A percentile compares a stretch with the other conserved stretches of the same genome.
These are phyloP conservation scores for Eucalyptus viminalis DNA, from an alignment of 345 rosid species.

Conservation along the genomic window DNA sequence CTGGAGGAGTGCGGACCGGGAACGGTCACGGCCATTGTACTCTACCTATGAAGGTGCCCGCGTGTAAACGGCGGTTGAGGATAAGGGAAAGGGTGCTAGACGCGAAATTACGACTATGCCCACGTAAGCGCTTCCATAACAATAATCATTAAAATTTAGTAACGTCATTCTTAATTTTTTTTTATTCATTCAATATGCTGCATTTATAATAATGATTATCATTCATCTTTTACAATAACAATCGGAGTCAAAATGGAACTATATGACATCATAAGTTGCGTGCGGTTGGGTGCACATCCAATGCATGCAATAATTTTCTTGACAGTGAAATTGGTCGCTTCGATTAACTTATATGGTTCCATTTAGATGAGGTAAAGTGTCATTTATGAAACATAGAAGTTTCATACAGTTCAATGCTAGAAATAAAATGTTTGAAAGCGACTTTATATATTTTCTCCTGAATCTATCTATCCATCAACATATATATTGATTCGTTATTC, in stretches of 20 bases:
- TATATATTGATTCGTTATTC: no score
- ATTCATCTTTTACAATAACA: no score
- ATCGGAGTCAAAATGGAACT: background rate
- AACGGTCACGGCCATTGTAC: background rate
- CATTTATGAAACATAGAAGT: no score
- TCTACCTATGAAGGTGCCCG: background rate
- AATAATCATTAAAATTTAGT: background rate
- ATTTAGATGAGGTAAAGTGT: no score
- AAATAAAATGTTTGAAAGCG: rapidly evolving
- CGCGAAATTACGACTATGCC: background rate
- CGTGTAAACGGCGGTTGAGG: background rate
- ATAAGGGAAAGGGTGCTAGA: rapidly evolving
- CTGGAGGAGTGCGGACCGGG: background rate
- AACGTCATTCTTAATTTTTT: background rate
- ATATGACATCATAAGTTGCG: no score
- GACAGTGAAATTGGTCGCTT: rapidly evolving
- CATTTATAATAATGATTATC: no score
- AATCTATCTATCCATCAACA: no score
- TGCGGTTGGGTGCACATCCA: rapidly evolving
- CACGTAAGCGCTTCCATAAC: background rate
- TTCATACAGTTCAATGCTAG: no score
- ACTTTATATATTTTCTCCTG: rapidly evolving
- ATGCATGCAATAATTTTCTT: no score
- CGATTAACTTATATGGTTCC: rapidly evolving
- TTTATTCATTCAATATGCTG: background rate